Conservation (phyloP, 75 land plant species). For the Pseudotsuga menziesii region DNA sequence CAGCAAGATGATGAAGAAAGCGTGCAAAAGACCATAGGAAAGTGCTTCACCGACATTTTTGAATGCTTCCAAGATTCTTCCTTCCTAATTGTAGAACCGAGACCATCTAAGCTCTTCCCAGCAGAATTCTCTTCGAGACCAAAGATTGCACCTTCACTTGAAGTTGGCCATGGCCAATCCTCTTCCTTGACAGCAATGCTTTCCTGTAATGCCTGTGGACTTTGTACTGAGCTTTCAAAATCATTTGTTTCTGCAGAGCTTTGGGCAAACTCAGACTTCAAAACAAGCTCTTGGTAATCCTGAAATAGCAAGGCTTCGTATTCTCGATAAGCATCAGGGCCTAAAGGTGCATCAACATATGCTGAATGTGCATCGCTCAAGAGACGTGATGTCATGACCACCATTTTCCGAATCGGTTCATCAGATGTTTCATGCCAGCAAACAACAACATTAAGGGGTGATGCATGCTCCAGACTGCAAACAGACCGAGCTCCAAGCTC, state of each 20-base stretch:
- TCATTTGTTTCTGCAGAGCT: slow-evolving; percentile 2
- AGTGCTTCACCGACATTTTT: slow-evolving; percentile 65
- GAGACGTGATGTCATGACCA: slow-evolving; percentile 74
- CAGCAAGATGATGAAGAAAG: slow-evolving; percentile 84
- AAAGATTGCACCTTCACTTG: slow-evolving; percentile 20
- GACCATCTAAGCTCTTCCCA: slow-evolving; percentile 11
- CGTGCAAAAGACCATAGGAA: slow-evolving; percentile 88
- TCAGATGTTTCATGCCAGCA: slow-evolving; percentile 32
- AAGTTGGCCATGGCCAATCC: slow-evolving; percentile 27
- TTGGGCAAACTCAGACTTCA: slow-evolving; percentile 12
- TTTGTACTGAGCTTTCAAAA: not conserved
- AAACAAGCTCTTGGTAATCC: slow-evolving; percentile 64
- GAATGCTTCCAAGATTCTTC: slow-evolving; percentile 18
- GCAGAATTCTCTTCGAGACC: slow-evolving; percentile 13
- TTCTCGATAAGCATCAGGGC: slow-evolving; percentile 90
- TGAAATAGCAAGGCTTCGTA: slow-evolving; percentile 77
- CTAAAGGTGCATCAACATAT: slow-evolving; percentile 83
- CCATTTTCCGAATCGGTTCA: slow-evolving; percentile 56
- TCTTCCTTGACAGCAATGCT: slow-evolving; percentile 19
- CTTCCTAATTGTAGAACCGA: not conserved
- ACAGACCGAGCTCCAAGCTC: slow-evolving; percentile 65
- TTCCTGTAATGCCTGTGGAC: not conserved
- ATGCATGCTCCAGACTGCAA: slow-evolving; percentile 86
- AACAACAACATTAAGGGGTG: slow-evolving; percentile 59
- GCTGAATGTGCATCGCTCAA: slow-evolving; percentile 87